Conservation (phyloP, 1,139 yeast species). For the Yamadazyma blattariae region DNA sequence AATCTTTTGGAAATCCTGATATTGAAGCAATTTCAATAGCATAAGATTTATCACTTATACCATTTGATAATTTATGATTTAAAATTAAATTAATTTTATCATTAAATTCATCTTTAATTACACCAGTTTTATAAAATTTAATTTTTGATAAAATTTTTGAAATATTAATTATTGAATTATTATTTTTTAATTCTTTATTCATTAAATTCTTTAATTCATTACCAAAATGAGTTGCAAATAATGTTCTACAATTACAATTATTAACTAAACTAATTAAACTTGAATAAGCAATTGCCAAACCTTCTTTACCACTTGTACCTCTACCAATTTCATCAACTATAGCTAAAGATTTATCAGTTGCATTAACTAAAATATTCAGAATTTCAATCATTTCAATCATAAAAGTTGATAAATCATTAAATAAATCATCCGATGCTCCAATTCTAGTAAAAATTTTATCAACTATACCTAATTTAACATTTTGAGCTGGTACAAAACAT, state of each 20-base stretch:
- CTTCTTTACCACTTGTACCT: conserved; percentile 90
- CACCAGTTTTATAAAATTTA: conserved; percentile 51
- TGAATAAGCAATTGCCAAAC: conserved; percentile 87
- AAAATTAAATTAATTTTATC: conserved; percentile 36
- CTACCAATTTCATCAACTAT: conserved; percentile 95
- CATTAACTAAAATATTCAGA: conserved; percentile 69
- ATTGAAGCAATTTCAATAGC: conserved; percentile 81
- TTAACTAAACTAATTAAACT: conserved; percentile 58
- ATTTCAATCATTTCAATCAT: conserved; percentile 99
- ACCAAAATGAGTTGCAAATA: conserved; percentile 95
- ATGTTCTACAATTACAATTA: conserved; percentile 60
- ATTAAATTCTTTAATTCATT: conserved; percentile 48
- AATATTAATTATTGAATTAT: conserved; percentile 2
- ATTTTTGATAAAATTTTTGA: conserved; percentile 19
- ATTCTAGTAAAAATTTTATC: conserved; percentile 86
- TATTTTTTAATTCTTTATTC: conserved; percentile 20
- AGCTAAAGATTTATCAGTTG: conserved; percentile 76
- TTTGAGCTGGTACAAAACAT: conserved; percentile 76
- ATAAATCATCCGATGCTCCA: conserved; percentile 90
- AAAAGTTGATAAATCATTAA: conserved; percentile 83
- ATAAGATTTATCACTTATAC: conserved; percentile 74
- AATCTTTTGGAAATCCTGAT: conserved; percentile 78
- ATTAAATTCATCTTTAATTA: conserved; percentile 20
- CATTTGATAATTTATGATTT: conserved; percentile 64
- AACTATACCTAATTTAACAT: conserved; percentile 73